Conservation (phyloP, 768 basidiomycete species). For the Lactifluus subvellereus region DNA sequence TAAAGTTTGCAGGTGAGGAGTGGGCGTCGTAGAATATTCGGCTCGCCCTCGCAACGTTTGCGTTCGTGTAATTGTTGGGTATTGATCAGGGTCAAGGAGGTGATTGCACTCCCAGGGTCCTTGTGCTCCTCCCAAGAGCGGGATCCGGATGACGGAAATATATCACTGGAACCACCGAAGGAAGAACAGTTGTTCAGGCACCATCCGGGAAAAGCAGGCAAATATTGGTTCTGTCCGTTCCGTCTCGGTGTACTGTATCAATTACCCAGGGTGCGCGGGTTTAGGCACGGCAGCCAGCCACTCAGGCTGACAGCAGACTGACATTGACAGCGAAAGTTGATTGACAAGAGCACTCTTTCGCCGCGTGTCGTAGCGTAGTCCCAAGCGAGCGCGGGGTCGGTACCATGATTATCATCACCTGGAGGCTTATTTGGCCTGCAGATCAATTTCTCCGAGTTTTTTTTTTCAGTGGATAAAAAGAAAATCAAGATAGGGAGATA, state of each 20-base stretch:
- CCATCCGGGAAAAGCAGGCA: background rate
- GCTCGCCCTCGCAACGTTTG: slow-evolving; percentile 6
- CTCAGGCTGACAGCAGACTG: slow-evolving; percentile 51
- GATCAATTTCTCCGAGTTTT: background rate
- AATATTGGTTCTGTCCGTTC: background rate
- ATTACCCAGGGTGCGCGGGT: slow-evolving; percentile 73
- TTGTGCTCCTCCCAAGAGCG: background rate
- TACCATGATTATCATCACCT: background rate
- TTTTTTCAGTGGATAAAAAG: background rate
- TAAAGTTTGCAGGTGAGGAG: slow-evolving; percentile 6
- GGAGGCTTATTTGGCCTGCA: background rate
- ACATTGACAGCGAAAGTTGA: background rate
- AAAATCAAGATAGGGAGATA: background rate
- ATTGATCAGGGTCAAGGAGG: background rate
- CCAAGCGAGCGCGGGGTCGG: background rate
- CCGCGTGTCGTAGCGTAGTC: background rate
- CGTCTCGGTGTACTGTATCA: background rate
- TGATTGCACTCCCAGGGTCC: background rate
- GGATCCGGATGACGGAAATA: slow-evolving; percentile 1
- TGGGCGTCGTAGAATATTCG: slow-evolving; percentile 10
- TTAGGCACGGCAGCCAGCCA: slow-evolving; percentile 40
- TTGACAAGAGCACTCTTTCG: background rate
- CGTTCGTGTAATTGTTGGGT: background rate
- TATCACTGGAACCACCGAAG: background rate
- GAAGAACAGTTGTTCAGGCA: slow-evolving; percentile 7